These are phyloP conservation scores for Pseudogymnoascus sp. DNA, from an alignment of 2,329 filamentous ascomycete species.

Conservation along the genomic window DNA sequence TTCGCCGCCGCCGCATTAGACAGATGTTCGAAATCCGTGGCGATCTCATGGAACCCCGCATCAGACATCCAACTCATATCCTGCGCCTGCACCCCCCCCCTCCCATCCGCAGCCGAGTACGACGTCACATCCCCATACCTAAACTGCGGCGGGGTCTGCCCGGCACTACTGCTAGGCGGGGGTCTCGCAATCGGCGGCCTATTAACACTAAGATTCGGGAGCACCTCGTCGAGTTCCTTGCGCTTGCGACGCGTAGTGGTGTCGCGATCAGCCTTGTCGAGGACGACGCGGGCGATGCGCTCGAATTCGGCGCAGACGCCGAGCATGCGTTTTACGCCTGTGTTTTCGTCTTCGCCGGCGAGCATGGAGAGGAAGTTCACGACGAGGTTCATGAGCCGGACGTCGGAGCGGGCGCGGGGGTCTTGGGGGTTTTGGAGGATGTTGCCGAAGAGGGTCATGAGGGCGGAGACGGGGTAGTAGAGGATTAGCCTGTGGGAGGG, in stretches of 20 bases:
- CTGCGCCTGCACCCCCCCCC: neutral
- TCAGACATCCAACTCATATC: neutral
- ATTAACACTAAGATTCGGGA: neutral
- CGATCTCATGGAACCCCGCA: neutral
- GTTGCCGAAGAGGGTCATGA: conserved; percentile 93
- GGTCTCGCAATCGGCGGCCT: neutral
- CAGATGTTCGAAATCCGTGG: neutral
- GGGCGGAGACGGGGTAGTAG: conserved; percentile 91
- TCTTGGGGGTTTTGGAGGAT: conserved; percentile 94
- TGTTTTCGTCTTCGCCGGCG: conserved; percentile 81
- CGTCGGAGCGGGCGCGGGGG: conserved; percentile 76
- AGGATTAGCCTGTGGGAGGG: conserved; percentile 63
- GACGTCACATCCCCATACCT: neutral
- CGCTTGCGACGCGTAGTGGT: conserved; percentile 61
- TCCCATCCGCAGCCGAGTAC: too few relatives aligned
- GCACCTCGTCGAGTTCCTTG: conserved; percentile 54
- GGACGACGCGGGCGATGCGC: conserved; percentile 80
- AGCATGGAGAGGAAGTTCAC: conserved; percentile 87
- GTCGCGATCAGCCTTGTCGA: conserved; percentile 91
- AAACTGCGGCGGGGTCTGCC: neutral
- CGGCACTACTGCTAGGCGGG: neutral
- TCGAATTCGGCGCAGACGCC: conserved; percentile 94
- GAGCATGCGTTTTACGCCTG: conserved; percentile 88
- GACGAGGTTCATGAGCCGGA: conserved; percentile 85
- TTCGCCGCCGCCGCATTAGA: neutral